Evolutionary conservation across 495 filamentous ascomycete species (phyloP).

Genomic region (Trichoderma parareesei): DNA sequence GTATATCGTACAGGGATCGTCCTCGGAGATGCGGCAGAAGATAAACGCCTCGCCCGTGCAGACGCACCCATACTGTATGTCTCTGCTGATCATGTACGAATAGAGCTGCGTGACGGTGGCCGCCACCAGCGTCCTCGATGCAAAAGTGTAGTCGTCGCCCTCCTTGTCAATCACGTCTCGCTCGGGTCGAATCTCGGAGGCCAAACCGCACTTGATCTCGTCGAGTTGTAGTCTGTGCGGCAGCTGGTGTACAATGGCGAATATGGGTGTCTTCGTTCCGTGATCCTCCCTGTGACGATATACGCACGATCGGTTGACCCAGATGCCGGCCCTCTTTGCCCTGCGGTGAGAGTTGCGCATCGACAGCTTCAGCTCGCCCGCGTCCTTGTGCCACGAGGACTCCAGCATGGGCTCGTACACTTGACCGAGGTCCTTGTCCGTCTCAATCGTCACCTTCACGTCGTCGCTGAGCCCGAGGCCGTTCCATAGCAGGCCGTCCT

Average conservation of each 20-base stretch:
- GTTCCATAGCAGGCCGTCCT: conserved; percentile 21
- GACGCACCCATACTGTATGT: conserved; percentile 37
- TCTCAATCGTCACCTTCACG: conserved; percentile 26
- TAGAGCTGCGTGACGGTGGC: conserved; percentile 40
- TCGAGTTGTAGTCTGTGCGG: conserved; percentile 33
- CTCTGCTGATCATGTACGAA: conserved; percentile 39
- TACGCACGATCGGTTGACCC: conserved; percentile 38
- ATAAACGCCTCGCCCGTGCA: conserved; percentile 39
- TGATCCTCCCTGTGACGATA: conserved; percentile 20
- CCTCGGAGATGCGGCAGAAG: conserved; percentile 35
- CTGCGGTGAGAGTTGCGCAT: conserved; percentile 13
- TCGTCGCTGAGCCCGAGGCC: conserved; percentile 20
- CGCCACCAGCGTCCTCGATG: conserved; percentile 23
- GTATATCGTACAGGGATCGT: conserved; percentile 31
- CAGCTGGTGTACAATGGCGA: conserved; percentile 36
- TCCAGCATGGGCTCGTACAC: conserved; percentile 15
- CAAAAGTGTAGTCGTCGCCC: conserved; percentile 18
- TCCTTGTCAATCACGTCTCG: conserved; percentile 26
- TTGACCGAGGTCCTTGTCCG: conserved; percentile 26
- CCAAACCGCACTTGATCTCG: conserved; percentile 22
- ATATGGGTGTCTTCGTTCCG: conserved; percentile 21
- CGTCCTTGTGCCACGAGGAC: not conserved
- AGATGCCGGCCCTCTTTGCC: conserved; percentile 21
- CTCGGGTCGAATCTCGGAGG: conserved; percentile 22
- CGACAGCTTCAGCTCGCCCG: not conserved